phyloP scores from a whole-genome alignment of 768 basidiomycete genomes.

The Amanita rubescens region DNA sequence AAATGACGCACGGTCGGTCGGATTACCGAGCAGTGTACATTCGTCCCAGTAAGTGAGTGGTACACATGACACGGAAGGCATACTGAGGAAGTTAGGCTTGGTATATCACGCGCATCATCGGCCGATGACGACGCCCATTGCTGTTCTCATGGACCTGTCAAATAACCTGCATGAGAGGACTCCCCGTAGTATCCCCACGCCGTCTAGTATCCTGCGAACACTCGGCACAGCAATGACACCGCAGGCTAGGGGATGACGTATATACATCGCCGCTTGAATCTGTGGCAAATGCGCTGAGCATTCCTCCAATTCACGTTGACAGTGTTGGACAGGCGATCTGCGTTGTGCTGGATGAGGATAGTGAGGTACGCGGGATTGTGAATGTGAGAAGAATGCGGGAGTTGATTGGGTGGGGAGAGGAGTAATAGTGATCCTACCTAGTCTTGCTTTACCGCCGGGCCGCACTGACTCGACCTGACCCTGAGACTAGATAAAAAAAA shows the following conservation, averaged over 20 bases:
- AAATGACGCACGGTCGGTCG: constrained; percentile 36
- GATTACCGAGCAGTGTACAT: constrained; percentile 70
- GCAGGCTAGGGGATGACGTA: constrained; percentile 17
- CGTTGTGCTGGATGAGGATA: constrained; percentile 44
- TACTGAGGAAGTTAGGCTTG: constrained; percentile 48
- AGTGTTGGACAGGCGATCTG: constrained; percentile 85
- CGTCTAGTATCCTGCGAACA: constrained; percentile 53
- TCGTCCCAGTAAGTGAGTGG: constrained; percentile 67
- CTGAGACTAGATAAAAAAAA: too few relatives aligned
- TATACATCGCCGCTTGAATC: constrained; percentile 45
- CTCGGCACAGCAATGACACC: constrained; percentile 28
- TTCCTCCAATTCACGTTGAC: constrained; percentile 92
- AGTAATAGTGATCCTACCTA: too few relatives aligned
- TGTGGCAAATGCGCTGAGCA: constrained; percentile 72
- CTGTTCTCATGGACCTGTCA: constrained; percentile 77
- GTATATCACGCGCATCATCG: constrained; percentile 95
- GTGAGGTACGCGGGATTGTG: constrained; percentile 54
- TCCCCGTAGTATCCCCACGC: constrained; percentile 53
- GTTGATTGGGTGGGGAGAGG: constrained; percentile 60
- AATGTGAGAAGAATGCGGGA: constrained; percentile 69
- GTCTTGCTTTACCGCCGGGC: too few relatives aligned
- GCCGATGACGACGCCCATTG: constrained; percentile 82
- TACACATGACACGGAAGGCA: constrained; percentile 9
- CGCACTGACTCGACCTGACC: too few relatives aligned
- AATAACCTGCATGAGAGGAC: constrained; percentile 59